These are phyloP conservation scores for Allium sativum DNA, from an alignment of 106 monocot genomes.

Conservation along the genomic window DNA sequence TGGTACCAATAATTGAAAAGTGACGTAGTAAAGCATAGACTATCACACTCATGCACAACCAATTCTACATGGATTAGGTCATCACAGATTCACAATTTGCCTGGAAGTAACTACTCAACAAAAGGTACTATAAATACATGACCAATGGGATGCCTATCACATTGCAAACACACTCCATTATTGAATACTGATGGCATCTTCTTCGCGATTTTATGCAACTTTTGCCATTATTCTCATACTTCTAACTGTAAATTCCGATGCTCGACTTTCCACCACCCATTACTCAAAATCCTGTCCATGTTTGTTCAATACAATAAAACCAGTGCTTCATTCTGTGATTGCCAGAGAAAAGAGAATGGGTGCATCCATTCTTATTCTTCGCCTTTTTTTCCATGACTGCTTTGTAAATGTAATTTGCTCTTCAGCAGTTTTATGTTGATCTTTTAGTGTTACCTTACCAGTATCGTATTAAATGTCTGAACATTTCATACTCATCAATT, in stretches of 20 bases:
- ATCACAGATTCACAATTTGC: neutral
- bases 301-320: conserved; percentile 20
- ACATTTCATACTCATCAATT: no score
- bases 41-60: neutral
- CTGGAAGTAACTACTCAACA: neutral
- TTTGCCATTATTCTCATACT: conserved; percentile 7
- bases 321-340: conserved; percentile 34
- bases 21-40: no score
- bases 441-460: neutral
- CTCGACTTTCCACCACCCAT: conserved; percentile 35
- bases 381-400: conserved; percentile 61
- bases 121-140: conserved; percentile 1
- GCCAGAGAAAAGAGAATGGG: conserved; percentile 33
- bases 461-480: neutral
- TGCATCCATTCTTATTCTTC: conserved; percentile 36
- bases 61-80: neutral
- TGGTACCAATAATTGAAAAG: no score
- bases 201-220: neutral
- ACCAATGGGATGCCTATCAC: neutral
- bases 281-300: conserved; percentile 33
- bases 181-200: conserved; percentile 2
- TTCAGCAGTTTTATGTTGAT: neutral
- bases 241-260: conserved; percentile 7
- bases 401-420: conserved; percentile 32
- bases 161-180: neutral